These are phyloP conservation scores for Penicillium sp. DNA, from an alignment of 2,329 filamentous ascomycete genomes.

Conservation along the genomic window DNA sequence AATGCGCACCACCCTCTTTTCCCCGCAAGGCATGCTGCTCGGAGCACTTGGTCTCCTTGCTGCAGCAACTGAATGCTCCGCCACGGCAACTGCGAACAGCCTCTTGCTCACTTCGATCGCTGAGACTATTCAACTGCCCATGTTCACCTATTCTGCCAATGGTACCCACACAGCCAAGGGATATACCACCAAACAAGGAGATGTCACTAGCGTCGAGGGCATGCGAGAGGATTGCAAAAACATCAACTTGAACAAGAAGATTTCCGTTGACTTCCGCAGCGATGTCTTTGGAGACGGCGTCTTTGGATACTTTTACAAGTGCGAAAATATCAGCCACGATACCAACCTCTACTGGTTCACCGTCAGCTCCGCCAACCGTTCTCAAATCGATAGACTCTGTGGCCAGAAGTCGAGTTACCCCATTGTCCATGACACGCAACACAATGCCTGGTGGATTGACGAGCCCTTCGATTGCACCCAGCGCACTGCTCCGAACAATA, in stretches of 20 bases:
- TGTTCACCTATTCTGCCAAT: constrained; percentile 27
- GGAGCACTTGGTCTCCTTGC: constrained; percentile 15
- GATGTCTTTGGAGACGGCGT: constrained; percentile 22
- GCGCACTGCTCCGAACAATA: constrained; percentile 14
- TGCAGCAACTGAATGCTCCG: constrained; percentile 10
- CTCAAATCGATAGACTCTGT: constrained; percentile 25
- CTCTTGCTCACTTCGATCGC: constrained; percentile 19
- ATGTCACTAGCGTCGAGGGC: constrained; percentile 14
- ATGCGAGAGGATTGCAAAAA: constrained; percentile 26
- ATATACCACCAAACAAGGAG: constrained; percentile 19
- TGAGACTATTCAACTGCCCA: constrained; percentile 20
- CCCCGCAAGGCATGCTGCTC: constrained; percentile 9
- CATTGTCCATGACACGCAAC: constrained; percentile 24
- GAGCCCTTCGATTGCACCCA: constrained; percentile 28
- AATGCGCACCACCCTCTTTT: constrained; percentile 13
- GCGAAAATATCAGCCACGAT: constrained; percentile 23
- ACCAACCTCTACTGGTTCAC: constrained; percentile 31
- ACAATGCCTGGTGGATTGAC: constrained; percentile 27
- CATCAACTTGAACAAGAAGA: constrained; percentile 28
- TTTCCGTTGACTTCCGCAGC: constrained; percentile 27
- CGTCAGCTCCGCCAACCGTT: constrained; percentile 19
- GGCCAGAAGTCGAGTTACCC: constrained; percentile 19
- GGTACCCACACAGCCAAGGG: constrained; percentile 27
- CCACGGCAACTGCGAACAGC: constrained; percentile 19
- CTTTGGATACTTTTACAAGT: constrained; percentile 28